Percentiles rank a stretch among this genome's conserved stretches.
These are phyloP conservation scores for Saccharum officinarum DNA, from an alignment of 176 grass and related monocot species.

Conservation along the genomic window DNA sequence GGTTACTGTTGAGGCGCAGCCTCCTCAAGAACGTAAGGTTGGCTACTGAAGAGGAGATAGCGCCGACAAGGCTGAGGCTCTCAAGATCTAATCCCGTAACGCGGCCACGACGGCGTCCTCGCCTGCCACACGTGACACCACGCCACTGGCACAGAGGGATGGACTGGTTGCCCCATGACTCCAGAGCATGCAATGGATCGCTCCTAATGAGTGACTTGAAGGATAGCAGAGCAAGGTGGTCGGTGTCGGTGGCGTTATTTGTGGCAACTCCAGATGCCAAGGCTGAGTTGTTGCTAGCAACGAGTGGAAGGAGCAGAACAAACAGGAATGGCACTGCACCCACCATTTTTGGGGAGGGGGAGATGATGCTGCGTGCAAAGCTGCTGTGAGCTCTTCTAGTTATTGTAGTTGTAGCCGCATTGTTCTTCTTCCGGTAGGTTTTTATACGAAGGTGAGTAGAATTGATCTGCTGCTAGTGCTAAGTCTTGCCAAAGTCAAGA, in stretches of 20 bases:
- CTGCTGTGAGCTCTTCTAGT: background rate
- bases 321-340: background rate
- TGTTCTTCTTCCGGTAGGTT: background rate
- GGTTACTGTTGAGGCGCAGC: background rate
- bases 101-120: slow-evolving; percentile 9
- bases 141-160: slow-evolving; percentile 20
- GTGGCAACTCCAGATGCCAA: background rate
- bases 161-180: slow-evolving; percentile 15
- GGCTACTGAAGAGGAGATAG: background rate
- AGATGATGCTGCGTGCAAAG: background rate
- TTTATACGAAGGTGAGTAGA: too few relatives aligned
- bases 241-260: background rate
- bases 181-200: background rate
- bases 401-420: too few relatives aligned
- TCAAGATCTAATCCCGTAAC: slow-evolving; percentile 12
- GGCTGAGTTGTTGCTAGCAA: background rate
- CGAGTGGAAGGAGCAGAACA: background rate
- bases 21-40: slow-evolving; percentile 29
- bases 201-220: slow-evolving; percentile 18
- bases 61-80: background rate
- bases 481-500: too few relatives aligned
- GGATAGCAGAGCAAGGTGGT: background rate
- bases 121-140: slow-evolving; percentile 9
- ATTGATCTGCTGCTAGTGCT: too few relatives aligned
- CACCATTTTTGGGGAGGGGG: background rate